Base-by-base conservation (phyloP, 768 basidiomycete genomes). In the Trametes villosa region DNA sequence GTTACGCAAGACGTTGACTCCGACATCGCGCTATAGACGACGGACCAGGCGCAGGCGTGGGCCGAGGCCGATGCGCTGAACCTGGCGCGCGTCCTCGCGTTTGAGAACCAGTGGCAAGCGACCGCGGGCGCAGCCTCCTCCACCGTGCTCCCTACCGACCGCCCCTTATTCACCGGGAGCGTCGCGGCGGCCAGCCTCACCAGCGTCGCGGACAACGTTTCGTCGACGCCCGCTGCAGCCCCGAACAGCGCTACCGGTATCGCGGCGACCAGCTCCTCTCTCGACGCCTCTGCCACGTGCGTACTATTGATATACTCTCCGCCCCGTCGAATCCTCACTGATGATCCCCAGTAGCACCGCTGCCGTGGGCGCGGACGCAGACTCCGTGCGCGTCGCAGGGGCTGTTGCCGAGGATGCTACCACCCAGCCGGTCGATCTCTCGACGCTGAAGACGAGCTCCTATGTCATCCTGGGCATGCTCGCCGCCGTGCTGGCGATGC, bases 391-490 rank as follows among this genome's bases (percentile, higher is more conserved):
- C 18, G 17, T 54, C 6, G 53, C 42, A 3, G 42, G 53, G 3
- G 53, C 53, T 1, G 26, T 41, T 18, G 26, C 38, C 4, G 40
- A 42, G 8, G 41, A 30, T 13, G 40, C 24, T 13, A 11, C 31
- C 18, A 26, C 58, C 1, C 15, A 24, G 3, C 15, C 9, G 11
- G 33, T 49, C 44, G 54, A 63, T 22, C 46, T 63, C 2, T 50
- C 51, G 4, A 40, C 15, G 9, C 50, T 62, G 17, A 30, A 20
- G 34, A 42, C 51, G 17, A 41, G 53, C 51, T 48, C 55, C 11
- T 58, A 56, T 22, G 53, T 64, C 47, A 55, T 59, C 38, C n/a
- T 64, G 18, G 57, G 57, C 4, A 27, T 64, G 9, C 31, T 64
- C 46, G 57, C 46, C 6, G 62, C 22, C 7, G 53, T 59, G 1